These are phyloP conservation scores for Elongisporangium undulatum DNA, from an alignment of 352 stramenopile genomes.

Conservation along the genomic window DNA sequence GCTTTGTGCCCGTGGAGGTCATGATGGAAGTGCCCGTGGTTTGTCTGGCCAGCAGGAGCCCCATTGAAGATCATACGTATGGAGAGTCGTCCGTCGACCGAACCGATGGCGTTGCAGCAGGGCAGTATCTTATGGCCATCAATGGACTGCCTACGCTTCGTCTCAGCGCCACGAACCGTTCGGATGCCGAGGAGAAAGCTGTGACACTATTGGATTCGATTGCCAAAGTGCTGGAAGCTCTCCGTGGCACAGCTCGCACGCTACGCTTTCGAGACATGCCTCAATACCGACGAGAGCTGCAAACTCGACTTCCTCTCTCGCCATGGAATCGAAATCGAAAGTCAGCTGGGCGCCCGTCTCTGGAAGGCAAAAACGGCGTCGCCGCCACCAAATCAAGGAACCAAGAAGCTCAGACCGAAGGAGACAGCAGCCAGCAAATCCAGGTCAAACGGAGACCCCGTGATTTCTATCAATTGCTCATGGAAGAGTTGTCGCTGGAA, in stretches of 20 bases:
- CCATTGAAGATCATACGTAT: neutral
- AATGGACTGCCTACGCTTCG: conserved; percentile 33
- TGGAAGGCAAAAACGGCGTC: neutral
- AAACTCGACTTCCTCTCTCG: conserved; percentile 22
- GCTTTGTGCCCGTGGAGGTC: conserved; percentile 22
- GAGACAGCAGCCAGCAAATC: neutral
- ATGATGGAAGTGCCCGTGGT: conserved; percentile 40
- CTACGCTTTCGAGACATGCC: conserved; percentile 27
- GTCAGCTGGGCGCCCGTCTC: neutral
- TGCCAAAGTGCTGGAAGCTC: conserved; percentile 11
- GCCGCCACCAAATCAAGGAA: neutral
- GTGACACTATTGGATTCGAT: conserved; percentile 9
- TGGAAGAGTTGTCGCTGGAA: neutral
- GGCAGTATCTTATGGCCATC: conserved; percentile 36
- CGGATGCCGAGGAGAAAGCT: conserved; percentile 3
- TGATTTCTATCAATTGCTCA: conserved; percentile 5
- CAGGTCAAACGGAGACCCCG: conserved; percentile 2
- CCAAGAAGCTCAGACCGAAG: neutral
- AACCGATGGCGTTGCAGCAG: conserved; percentile 18
- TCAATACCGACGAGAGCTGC: conserved; percentile 27
- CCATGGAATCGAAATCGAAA: conserved; percentile 21
- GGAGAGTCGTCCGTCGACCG: conserved; percentile 3
- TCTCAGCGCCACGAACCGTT: conserved; percentile 13
- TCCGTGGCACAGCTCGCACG: conserved; percentile 6
- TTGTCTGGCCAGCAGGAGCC: conserved; percentile 15